A percentile compares a stretch with the other conserved stretches of the same genome.
phyloP scores from a whole-genome alignment of 2,329 filamentous ascomycete genomes.

The Colletotrichum gloeosporioides region DNA sequence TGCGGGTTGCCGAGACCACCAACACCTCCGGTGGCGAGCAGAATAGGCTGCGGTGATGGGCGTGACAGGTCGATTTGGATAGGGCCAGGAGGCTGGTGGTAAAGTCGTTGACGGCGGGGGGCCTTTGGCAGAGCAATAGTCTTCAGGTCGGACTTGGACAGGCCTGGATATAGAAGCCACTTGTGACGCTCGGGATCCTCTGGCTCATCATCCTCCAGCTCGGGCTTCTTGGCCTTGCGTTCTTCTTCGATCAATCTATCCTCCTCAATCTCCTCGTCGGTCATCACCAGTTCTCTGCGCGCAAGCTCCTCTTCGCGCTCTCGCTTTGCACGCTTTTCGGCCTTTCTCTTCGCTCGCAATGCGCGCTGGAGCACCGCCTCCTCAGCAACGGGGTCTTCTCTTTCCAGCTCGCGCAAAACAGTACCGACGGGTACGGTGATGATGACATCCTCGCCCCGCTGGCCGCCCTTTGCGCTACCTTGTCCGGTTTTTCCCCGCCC shows the following conservation, averaged over 20 bases:
- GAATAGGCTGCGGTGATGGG: conserved; percentile 81
- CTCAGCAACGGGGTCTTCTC: conserved; percentile 78
- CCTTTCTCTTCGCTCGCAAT: conserved; percentile 9
- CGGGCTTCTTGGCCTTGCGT: not conserved
- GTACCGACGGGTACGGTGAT: conserved; percentile 94
- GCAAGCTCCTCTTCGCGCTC: conserved; percentile 12
- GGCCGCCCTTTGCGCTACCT: conserved; percentile 75
- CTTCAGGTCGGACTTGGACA: conserved; percentile 71
- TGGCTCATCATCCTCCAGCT: conserved; percentile 34
- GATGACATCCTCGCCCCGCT: conserved; percentile 84
- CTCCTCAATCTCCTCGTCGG: not conserved
- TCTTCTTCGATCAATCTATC: not conserved
- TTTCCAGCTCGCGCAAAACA: conserved; percentile 80
- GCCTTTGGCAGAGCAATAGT: conserved; percentile 55
- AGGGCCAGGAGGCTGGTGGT: conserved; percentile 74
- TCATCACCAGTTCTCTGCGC: conserved; percentile 18
- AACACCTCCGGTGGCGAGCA: conserved; percentile 86
- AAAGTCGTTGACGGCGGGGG: conserved; percentile 56
- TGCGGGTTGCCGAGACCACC: conserved; percentile 94
- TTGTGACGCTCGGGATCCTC: conserved; percentile 66
- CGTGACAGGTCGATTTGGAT: conserved; percentile 76
- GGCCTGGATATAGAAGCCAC: conserved; percentile 86
- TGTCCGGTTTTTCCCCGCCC: conserved; percentile 79
- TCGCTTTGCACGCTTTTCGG: conserved; percentile 7
- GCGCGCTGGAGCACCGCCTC: conserved; percentile 47